Evolutionary conservation across 2,329 filamentous ascomycete genomes (phyloP).

Genomic region (Curvularia verruculosa): DNA sequence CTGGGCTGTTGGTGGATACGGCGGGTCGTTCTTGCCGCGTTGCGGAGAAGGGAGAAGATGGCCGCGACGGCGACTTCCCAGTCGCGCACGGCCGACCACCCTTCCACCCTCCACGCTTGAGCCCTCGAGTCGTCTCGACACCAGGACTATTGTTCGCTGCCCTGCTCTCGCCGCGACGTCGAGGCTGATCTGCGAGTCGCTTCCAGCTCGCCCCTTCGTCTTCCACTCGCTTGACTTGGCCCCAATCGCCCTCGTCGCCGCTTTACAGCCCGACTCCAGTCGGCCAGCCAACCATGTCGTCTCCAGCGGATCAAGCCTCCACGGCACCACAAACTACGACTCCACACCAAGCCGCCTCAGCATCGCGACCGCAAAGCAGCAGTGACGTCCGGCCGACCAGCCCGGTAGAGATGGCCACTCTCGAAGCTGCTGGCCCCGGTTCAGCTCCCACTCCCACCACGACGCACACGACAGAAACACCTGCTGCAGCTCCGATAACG

Average conservation of each 20-base stretch:
- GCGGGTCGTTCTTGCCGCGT: constrained; percentile 34
- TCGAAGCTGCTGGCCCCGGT: constrained; percentile 29
- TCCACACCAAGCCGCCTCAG: constrained; percentile 27
- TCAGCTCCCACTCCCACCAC: constrained; percentile 23
- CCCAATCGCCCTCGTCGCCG: constrained; percentile 26
- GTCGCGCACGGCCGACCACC: constrained; percentile 28
- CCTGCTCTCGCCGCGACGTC: constrained; percentile 7
- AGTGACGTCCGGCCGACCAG: constrained; percentile 33
- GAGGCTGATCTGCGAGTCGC: constrained; percentile 4
- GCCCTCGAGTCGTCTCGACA: constrained; percentile 10
- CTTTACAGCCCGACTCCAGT: constrained; percentile 23
- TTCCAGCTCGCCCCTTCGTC: constrained; percentile 5
- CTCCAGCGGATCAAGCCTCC: constrained; percentile 36
- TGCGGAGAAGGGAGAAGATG: constrained; percentile 29
- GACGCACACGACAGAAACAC: constrained; percentile 24
- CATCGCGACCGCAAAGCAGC: constrained; percentile 31
- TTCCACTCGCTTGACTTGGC: constrained; percentile 22
- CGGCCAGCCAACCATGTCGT: constrained; percentile 40
- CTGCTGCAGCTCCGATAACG: constrained; percentile 21
- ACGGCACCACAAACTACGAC: constrained; percentile 32
- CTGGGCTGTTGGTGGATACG: constrained; percentile 15
- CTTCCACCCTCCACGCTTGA: constrained; percentile 14
- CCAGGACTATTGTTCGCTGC: constrained; percentile 10
- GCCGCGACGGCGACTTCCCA: constrained; percentile 26
- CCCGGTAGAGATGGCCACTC: constrained; percentile 46